A percentile compares a stretch with the other conserved stretches of the same genome.
Evolutionary conservation across 768 basidiomycete genomes (phyloP).

Genomic region (Boletus subcaerulescens): DNA sequence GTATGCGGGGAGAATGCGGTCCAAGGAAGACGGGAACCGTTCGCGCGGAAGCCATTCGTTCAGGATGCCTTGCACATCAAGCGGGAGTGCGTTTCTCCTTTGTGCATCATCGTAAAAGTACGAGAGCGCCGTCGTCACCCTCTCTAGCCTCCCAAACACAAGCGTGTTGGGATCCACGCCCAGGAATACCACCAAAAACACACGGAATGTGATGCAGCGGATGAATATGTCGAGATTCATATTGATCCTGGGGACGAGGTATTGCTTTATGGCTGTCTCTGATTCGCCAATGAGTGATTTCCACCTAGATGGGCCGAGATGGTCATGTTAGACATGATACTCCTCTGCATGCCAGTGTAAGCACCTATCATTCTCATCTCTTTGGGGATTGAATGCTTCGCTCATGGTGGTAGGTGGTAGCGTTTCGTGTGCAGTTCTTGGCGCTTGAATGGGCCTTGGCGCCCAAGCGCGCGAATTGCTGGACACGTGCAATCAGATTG

Average conservation of each 20-base stretch:
- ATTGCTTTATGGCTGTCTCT: slow-evolving; percentile 4
- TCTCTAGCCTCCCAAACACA: slow-evolving; percentile 29
- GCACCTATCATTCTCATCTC: slow-evolving; percentile 17
- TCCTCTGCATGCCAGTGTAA: background rate
- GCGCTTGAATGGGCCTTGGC: slow-evolving; percentile 8
- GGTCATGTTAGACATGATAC: slow-evolving; percentile 1
- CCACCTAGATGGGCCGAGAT: slow-evolving; percentile 13
- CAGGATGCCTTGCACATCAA: slow-evolving; percentile 36
- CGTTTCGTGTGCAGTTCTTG: background rate
- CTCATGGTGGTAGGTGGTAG: slow-evolving; percentile 4
- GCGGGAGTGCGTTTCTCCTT: slow-evolving; percentile 25
- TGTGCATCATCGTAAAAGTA: slow-evolving; percentile 38
- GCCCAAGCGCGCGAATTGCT: slow-evolving; percentile 3
- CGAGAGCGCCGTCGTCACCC: slow-evolving; percentile 42
- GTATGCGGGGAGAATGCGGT: slow-evolving; percentile 56
- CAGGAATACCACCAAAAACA: slow-evolving; percentile 43
- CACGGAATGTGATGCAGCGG: slow-evolving; percentile 43
- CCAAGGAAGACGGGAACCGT: slow-evolving; percentile 33
- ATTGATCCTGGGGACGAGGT: slow-evolving; percentile 9
- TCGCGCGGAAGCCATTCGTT: slow-evolving; percentile 38
- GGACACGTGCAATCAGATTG: slow-evolving; percentile 16
- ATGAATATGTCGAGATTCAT: slow-evolving; percentile 40
- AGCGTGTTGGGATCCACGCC: slow-evolving; percentile 25
- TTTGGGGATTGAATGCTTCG: background rate
- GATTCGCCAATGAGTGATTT: slow-evolving; percentile 10